Conservation (phyloP, 2,329 filamentous ascomycete genomes). For the Xylariaceae sp. region DNA sequence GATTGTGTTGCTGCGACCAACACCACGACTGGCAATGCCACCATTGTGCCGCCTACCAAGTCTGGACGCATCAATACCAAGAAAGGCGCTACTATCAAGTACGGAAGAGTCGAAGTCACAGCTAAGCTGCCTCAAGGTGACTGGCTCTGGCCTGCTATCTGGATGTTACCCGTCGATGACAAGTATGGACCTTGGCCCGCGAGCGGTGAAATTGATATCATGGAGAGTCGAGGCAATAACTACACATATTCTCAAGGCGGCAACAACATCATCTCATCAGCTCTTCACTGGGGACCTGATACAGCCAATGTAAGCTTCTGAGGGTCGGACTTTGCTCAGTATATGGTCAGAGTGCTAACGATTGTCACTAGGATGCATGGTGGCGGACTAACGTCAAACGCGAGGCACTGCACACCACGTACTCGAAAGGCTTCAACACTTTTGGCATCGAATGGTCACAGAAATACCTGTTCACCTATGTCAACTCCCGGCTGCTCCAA, state of each 20-base stretch:
- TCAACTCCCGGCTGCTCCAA: slow-evolving; percentile 76
- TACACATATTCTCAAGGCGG: slow-evolving; percentile 72
- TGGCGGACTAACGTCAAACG: slow-evolving; percentile 81
- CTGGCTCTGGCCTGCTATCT: slow-evolving; percentile 91
- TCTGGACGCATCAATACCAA: slow-evolving; percentile 78
- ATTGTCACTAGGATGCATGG: slow-evolving; percentile 59
- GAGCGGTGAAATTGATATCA: slow-evolving; percentile 82
- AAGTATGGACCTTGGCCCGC: slow-evolving; percentile 75
- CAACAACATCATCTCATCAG: slow-evolving; percentile 76
- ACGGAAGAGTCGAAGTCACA: slow-evolving; percentile 76
- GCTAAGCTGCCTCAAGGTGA: slow-evolving; percentile 75
- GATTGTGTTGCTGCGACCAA: slow-evolving; percentile 73
- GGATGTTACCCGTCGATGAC: slow-evolving; percentile 75
- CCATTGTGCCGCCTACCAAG: slow-evolving; percentile 72
- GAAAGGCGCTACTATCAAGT: slow-evolving; percentile 69
- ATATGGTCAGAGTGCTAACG: not conserved
- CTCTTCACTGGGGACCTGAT: slow-evolving; percentile 80
- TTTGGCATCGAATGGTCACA: slow-evolving; percentile 85
- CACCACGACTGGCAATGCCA: slow-evolving; percentile 65
- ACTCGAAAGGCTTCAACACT: slow-evolving; percentile 66
- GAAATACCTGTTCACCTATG: slow-evolving; percentile 84
- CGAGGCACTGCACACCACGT: slow-evolving; percentile 71
- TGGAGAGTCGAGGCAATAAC: slow-evolving; percentile 80
- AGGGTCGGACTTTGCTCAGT: not conserved
- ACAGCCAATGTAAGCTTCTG: slow-evolving; percentile 44